Evolutionary conservation across 257 asterid species (phyloP), one percentile per base, ranked within the genome.

Genomic region (Solanum tarijense): DNA sequence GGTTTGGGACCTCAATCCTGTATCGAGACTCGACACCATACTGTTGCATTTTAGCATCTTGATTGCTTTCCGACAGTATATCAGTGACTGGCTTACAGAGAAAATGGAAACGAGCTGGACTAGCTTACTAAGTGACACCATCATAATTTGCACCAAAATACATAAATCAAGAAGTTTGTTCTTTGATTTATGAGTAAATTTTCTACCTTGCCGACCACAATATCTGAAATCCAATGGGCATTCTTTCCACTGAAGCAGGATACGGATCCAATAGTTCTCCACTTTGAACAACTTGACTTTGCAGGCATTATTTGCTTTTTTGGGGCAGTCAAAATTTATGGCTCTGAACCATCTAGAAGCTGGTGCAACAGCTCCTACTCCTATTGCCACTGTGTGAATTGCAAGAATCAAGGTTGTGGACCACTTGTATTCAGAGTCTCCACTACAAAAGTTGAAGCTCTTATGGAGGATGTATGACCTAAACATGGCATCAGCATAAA

Each of bases 391-490:
- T 21, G 93, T 91, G 86, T 95, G 99, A 43, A 90, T 89, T 29
- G 89, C 83, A 11, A 96, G 89, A 84, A 96, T 92, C 92, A 94
- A 62, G 78, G 86, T 88, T 12, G 92, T 90, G 7, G 99, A 94
- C 98, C 99, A 94, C 90, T 90, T 92, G 91, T 94, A 96, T 92
- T 95, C 99, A 10, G 98, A 94, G 2, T 92, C 91, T 3, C 98
- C 98, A 6, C 18, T 60, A 66, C 99, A 96, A 83, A 96, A 96
- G 4, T 66, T 90, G 91, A 94, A 93, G 87, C 89, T 41, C 90
- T 90, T 36, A 0, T 95, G 98, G 90, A 87, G 89, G 32, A 96
- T 83, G 88, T 89, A 92, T 68, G 91, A 89, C 0, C 95, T 94
- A 32, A 95, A 90, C 87, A 92, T 85, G 16, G 94, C 98, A 89